A percentile compares a stretch with the other conserved stretches of the same genome.
These are phyloP conservation scores for Pelargonium fulgidum DNA, from an alignment of 441 rosid species.

Conservation along the genomic window DNA sequence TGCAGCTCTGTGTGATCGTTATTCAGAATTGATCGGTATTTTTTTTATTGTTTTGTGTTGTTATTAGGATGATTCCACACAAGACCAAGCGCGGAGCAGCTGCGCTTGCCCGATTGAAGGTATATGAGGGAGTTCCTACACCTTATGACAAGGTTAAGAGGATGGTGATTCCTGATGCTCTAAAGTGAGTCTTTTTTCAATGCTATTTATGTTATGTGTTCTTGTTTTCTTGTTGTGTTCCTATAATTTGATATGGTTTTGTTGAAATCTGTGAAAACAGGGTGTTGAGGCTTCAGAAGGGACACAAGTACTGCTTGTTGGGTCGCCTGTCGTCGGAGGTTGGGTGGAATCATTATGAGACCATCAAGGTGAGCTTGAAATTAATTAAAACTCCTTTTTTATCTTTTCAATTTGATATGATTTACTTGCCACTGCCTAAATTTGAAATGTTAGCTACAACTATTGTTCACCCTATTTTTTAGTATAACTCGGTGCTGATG, in stretches of 20 bases:
- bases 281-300: conserved; percentile 84
- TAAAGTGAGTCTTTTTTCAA: background rate
- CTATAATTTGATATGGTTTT: background rate
- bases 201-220: background rate
- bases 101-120: background rate
- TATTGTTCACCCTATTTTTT: too few species aligned
- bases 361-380: conserved; percentile 50
- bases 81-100: background rate
- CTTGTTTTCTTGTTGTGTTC: too few species aligned
- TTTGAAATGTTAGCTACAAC: too few species aligned
- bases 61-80: background rate
- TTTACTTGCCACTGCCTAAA: too few species aligned
- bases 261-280: conserved; percentile 23
- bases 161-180: background rate
- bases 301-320: conserved; percentile 64
- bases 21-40: background rate
- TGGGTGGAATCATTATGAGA: conserved; percentile 86
- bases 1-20: background rate
- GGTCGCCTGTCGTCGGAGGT: conserved; percentile 73
- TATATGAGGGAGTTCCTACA: background rate
- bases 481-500: too few species aligned
- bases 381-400: background rate
- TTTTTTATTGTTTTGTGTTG: background rate
- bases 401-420: too few species aligned
- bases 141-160: background rate